Evolutionary conservation across 1,284 basidiomycete species (phyloP), one percentile per base, ranked within the genome.

Genomic region (Puccinia polysora): DNA sequence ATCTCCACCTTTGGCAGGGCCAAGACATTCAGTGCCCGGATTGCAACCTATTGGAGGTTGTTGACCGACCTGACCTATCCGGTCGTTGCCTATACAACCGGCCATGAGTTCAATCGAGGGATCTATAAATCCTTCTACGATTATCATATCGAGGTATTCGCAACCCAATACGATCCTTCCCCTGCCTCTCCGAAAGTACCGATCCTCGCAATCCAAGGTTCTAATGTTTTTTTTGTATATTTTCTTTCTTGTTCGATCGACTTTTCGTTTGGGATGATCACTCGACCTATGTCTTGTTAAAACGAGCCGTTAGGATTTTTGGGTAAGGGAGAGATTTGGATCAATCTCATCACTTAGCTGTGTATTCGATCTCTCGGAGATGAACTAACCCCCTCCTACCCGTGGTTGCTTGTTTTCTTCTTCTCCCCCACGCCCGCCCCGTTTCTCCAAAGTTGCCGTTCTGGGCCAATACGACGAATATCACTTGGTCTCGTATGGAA

Each of bases 381-480:
- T n/a, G n/a, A n/a, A n/a, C n/a, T n/a, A n/a, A n/a, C n/a, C n/a
- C n/a, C n/a, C n/a, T n/a, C n/a, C n/a, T n/a, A n/a, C n/a, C n/a
- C n/a, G n/a, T n/a, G n/a, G n/a, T n/a, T n/a, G n/a, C n/a, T n/a
- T n/a, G n/a, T n/a, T n/a, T n/a, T n/a, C n/a, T n/a, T n/a, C n/a
- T n/a, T n/a, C n/a, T n/a, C n/a, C n/a, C n/a, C n/a, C n/a, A n/a
- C n/a, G n/a, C n/a, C n/a, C n/a, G n/a, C n/a, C n/a, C n/a, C n/a
- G n/a, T n/a, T n/a, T n/a, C n/a, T n/a, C n/a, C n/a, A n/a, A n/a
- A 95, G 96, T 84, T 98, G 3, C 95, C 96, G 1, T 99, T 89
- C 82, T 99, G 94, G 82, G 96, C 92, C 81, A 97, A 97, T 78
- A 93, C 94, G 6, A 97, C 96, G n/a, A 97, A 97, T 78, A 97